A percentile compares a stretch with the other conserved stretches of the same genome.
These are phyloP conservation scores for Stephanodiscus minutulus DNA, from an alignment of 108 stramenopile genomes.

Conservation along the genomic window DNA sequence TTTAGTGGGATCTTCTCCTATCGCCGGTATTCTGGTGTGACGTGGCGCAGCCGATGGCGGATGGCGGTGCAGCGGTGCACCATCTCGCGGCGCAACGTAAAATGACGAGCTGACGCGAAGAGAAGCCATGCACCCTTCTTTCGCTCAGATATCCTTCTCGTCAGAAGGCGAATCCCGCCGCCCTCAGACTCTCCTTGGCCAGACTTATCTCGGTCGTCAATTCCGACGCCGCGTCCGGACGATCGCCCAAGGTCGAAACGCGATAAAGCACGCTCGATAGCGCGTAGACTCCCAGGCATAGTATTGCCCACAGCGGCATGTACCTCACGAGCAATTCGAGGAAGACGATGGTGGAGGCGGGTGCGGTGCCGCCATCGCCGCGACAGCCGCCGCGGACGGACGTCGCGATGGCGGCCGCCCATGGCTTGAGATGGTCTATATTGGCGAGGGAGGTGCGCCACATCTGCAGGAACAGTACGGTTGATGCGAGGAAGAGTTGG, in stretches of 20 bases:
- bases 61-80: no score
- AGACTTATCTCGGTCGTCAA: conserved; percentile 66
- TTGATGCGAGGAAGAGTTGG: conserved; percentile 62
- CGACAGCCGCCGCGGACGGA: not conserved
- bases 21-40: no score
- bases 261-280: conserved; percentile 53
- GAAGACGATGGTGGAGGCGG: not conserved
- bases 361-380: not conserved
- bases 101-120: no score
- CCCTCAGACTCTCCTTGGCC: conserved; percentile 63
- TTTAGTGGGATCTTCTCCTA: no score
- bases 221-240: conserved; percentile 64
- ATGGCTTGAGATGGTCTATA: conserved; percentile 6
- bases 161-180: conserved; percentile 55
- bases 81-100: no score
- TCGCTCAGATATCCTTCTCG: no score
- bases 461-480: conserved; percentile 48
- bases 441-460: conserved; percentile 53
- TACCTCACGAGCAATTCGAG: conserved; percentile 37
- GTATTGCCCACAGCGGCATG: conserved; percentile 68
- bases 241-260: conserved; percentile 65
- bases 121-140: no score
- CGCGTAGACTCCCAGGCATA: conserved; percentile 66
- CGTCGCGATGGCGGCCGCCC: not conserved
- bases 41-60: no score